Percentiles rank a stretch among this genome's conserved stretches.
Evolutionary conservation across 139 green algal species (phyloP).

Genomic region (Haematococcus lacustris): DNA sequence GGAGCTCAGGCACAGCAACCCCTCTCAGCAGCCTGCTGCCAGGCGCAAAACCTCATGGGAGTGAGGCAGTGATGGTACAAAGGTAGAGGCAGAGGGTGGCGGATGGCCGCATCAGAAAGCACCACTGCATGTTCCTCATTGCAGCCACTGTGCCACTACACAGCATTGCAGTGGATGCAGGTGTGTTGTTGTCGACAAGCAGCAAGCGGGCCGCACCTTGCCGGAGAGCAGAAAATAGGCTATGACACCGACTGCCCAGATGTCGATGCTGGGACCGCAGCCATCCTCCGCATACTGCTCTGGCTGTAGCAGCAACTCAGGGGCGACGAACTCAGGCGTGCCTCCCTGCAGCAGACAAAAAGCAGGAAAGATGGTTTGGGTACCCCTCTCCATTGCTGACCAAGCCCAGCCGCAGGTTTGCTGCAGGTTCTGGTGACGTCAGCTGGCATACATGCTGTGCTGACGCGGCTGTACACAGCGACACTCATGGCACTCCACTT

Average conservation of each 20-base stretch:
- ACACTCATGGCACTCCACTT: no score
- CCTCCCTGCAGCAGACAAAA: constrained; percentile 10
- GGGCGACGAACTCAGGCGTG: constrained; percentile 36
- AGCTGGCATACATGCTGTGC: no score
- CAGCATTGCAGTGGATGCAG: not conserved
- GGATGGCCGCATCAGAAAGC: not conserved
- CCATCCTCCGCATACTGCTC: constrained; percentile 17
- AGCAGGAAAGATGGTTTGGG: not conserved
- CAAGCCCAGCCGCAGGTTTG: no score
- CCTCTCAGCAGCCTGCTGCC: no score
- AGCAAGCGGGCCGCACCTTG: constrained; percentile 6
- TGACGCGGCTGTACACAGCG: no score
- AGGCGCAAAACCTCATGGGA: not conserved
- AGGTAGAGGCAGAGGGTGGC: not conserved
- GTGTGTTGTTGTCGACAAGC: not conserved
- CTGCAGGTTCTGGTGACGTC: no score
- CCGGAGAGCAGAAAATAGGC: constrained; percentile 41
- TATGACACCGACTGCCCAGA: constrained; percentile 30
- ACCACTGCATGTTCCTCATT: not conserved
- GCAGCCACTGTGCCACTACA: not conserved
- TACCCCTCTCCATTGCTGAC: no score
- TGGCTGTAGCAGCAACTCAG: constrained; percentile 23
- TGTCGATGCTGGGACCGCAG: constrained; percentile 9
- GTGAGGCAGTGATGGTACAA: not conserved
- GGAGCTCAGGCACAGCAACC: not conserved